Conservation (phyloP, 1,284 basidiomycete genomes). For the Xerocomus nothofagi region DNA sequence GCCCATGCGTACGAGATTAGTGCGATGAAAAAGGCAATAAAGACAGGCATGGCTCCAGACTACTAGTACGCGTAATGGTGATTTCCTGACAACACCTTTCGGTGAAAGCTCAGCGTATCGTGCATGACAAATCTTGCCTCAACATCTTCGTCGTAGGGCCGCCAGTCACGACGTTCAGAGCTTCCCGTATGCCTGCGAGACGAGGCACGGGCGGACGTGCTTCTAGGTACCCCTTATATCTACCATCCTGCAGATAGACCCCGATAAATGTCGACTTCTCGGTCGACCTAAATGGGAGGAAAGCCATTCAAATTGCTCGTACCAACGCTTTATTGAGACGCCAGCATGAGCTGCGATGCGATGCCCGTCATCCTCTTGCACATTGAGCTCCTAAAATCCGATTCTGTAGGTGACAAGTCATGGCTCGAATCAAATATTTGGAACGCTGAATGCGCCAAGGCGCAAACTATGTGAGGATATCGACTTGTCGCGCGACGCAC, state of each 20-base stretch:
- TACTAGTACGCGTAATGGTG: background rate
- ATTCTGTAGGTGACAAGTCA: slow-evolving; percentile 67
- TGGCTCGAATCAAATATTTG: slow-evolving; percentile 95
- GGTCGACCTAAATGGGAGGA: slow-evolving; percentile 59
- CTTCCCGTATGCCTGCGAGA: slow-evolving; percentile 75
- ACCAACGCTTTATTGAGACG: slow-evolving; percentile 61
- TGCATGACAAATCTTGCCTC: slow-evolving; percentile 88
- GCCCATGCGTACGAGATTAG: slow-evolving; percentile 84
- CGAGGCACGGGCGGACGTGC: slow-evolving; percentile 82
- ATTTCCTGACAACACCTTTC: slow-evolving; percentile 15
- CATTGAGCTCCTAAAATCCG: background rate
- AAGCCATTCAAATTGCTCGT: slow-evolving; percentile 47
- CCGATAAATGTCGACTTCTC: slow-evolving; percentile 57
- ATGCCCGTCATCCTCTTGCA: background rate
- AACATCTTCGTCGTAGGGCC: slow-evolving; percentile 85
- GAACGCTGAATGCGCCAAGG: slow-evolving; percentile 93
- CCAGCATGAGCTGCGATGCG: slow-evolving; percentile 59
- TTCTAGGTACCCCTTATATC: slow-evolving; percentile 17
- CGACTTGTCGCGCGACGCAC: slow-evolving; percentile 54
- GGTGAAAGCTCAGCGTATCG: slow-evolving; percentile 69
- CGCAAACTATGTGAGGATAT: slow-evolving; percentile 89
- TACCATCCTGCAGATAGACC: slow-evolving; percentile 65
- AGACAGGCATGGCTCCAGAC: slow-evolving; percentile 49
- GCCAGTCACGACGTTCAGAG: slow-evolving; percentile 91
- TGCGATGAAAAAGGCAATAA: slow-evolving; percentile 85